A percentile compares a stretch with the other conserved stretches of the same genome.
Conservation (phyloP, 148 eudicot species). For the Polygonum aviculare region DNA sequence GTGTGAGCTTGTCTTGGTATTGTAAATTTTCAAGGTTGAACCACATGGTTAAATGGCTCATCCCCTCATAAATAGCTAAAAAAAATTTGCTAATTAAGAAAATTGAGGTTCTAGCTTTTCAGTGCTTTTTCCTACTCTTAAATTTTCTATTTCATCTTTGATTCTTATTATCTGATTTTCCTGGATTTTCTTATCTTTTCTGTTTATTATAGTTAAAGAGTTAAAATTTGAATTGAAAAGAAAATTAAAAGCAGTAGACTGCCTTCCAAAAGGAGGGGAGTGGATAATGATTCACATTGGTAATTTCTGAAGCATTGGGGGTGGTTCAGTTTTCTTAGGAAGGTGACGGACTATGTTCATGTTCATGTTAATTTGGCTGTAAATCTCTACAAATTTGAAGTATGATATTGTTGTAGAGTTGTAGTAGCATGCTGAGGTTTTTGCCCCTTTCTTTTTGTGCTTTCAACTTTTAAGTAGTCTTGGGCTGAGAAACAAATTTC, state of each 20-base stretch:
- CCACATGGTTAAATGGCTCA: not conserved
- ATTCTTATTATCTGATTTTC: not conserved
- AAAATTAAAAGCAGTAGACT: not conserved
- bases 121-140: not conserved
- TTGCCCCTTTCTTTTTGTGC: too few species aligned
- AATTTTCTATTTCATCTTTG: not conserved
- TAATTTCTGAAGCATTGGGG: not conserved
- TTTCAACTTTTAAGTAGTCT: too few species aligned
- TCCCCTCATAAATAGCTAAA: not conserved
- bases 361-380: too few species aligned
- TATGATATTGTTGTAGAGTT: too few species aligned
- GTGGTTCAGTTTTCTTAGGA: not conserved
- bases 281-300: not conserved
- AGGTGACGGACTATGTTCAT: not conserved
- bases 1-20: not conserved
- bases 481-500: too few species aligned
- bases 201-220: not conserved
- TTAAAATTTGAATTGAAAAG: not conserved
- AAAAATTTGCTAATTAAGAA: not conserved
- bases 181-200: not conserved
- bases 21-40: not conserved
- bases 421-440: too few species aligned
- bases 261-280: not conserved
- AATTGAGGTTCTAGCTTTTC: not conserved
- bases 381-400: not conserved